Base-by-base conservation (phyloP, 1,284 basidiomycete species). In the Erythrobasidium hasegawianum region DNA sequence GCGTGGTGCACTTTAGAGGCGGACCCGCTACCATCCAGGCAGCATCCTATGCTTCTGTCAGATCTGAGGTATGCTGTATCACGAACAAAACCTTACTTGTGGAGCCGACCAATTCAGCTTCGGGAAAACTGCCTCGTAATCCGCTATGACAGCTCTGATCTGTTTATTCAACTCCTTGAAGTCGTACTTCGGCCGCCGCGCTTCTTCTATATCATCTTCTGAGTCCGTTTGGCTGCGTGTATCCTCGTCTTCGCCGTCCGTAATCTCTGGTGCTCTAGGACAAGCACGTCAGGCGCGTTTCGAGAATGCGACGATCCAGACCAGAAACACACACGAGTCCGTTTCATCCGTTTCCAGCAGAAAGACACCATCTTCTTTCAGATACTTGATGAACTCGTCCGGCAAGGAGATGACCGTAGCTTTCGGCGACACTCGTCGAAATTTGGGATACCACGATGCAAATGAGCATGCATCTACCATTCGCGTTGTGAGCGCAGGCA, bases 61-160 rank as follows among this genome's bases (percentile, higher is more conserved):
- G 26, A 53, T 20, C 14, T 64, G 4, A 11, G 55, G 14, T 24
- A 18, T 27, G n/a, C n/a, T n/a, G n/a, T 41, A 40, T 60, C 40
- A 62, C n/a, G 24, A 60, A 57, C 27, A 54, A 33, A 10, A 13
- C 75, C 81, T 59, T 71, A 89, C 92, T 79, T 87, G 87, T 27
- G 92, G 92, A 16, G 89, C 87, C 2, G 91, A 90, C 80, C 93
- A 95, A 75, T 95, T 96, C 57, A 96, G 83, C 77, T 98, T 98
- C 0, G 95, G 93, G 74, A 98, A 97, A 8, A 96, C 87, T 2
- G 88, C 86, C 1, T 85, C 87, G 74, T 91, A 94, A 65, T 83
- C 79, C 26, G 78, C 72, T 13, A 97, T 81, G n/a, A 83, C 84
- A 8, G 79, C 75, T 54, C 89, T 80, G 69, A 97, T 94, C 68